Conservation (phyloP, 345 rosid species). For the Euphorbia peplus region DNA sequence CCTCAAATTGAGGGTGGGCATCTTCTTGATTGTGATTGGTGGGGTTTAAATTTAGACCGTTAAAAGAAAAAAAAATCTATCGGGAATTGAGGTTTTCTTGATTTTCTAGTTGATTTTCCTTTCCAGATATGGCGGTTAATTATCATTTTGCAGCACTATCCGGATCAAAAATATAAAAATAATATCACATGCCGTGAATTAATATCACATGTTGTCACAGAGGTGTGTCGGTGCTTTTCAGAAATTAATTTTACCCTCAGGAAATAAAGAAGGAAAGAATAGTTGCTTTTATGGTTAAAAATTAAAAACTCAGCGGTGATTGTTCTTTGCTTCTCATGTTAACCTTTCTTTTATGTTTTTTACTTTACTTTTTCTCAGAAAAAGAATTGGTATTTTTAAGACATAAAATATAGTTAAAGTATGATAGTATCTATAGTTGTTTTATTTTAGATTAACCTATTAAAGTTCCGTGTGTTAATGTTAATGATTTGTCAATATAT, state of each 20-base stretch:
- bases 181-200: not conserved
- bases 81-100: slow-evolving; percentile 6
- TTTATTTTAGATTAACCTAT: not conserved
- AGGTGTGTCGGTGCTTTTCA: slow-evolving; percentile 14
- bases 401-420: not conserved
- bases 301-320: slow-evolving; percentile 7
- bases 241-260: not conserved
- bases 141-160: no score
- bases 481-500: no score
- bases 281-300: slow-evolving; percentile 34
- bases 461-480: not conserved
- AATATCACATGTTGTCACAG: no score
- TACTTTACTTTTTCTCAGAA: slow-evolving; percentile 24
- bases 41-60: slow-evolving; percentile 7
- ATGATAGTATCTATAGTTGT: no score
- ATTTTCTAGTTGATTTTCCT: not conserved
- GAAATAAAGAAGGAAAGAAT: slow-evolving; percentile 15
- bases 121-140: no score
- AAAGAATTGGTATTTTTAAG: no score
- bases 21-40: slow-evolving; percentile 24
- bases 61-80: not conserved
- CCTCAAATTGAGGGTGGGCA: not conserved
- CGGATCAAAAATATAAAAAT: not conserved
- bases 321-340: slow-evolving; percentile 37
- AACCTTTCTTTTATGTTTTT: slow-evolving; percentile 14